Evolutionary conservation across 2,329 filamentous ascomycete genomes (phyloP), one percentile per base, ranked within the genome.

Genomic region (Xylariaceae sp.): DNA sequence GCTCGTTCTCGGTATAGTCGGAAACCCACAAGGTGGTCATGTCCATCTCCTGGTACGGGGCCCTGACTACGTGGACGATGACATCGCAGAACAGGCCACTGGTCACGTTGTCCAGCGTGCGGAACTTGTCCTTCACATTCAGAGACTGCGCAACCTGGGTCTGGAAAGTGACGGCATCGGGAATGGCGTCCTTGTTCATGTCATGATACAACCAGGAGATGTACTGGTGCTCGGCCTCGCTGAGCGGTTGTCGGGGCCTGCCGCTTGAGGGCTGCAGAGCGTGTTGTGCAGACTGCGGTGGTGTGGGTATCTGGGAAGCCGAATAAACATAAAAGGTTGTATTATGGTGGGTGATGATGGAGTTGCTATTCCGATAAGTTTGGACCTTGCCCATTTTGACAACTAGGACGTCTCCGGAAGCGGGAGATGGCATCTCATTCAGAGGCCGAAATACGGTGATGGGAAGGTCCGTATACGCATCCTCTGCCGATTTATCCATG

Each of bases 1-100:
- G 43, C 0, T 68, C 54, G 53, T 96, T 87, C 35, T 76, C 65
- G 0, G 88, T 94, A 59, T 89, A 95, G 60, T 96, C 89, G 0
- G 85, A 84, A 13, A 94, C 66, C 67, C 88, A 88, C 0, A 95
- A 48, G 4, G 78, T 76, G 9, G 75, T 62, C 40, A 63, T 73
- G 17, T 73, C 69, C 15, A 57, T 55, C 5, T 51, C 14, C 19
- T 68, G 62, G 30, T 59, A 69, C 0, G 73, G 72, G 2, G 67
- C 61, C 31, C 60, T 68, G 32, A 88, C 73, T 2, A 94, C 76
- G 54, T 89, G 74, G 2, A 76, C 88, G 13, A 86, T 66, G 1
- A 94, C 56, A 55, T 95, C 78, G 51, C 73, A 78, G 54, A 82
- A 94, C 0, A 52, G 66, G 11, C 61, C 59, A 1, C 71, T 63